Base-by-base conservation (phyloP, 75 land plant species). In the Adiantum capillusveneris region DNA sequence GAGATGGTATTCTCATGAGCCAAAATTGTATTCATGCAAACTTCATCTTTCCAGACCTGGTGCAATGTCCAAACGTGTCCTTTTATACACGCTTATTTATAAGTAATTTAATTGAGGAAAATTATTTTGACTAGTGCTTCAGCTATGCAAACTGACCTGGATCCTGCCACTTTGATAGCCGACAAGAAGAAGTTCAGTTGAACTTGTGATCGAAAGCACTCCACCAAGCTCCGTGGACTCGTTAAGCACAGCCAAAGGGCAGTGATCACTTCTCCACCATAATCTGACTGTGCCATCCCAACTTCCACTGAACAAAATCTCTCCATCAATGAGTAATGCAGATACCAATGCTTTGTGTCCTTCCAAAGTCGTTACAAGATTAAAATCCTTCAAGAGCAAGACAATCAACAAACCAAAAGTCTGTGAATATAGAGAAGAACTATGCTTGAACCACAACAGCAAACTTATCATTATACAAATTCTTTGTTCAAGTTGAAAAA, bases 211-310 rank as follows among this genome's bases (percentile, higher is more conserved):
- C 19, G 63, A 56, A 25, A 70, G 63, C 22, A 72, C 59, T 28
- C 52, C 57, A 65, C 62, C 64, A 25, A 54, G 14, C 29, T 31
- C 25, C 57, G 28, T 25, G 57, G 57, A 53, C 29, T 59, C 61
- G 24, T 58, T 60, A 49, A 94, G 70, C 28, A 81, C 81, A 24
- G 78, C 44, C 71, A 94, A 59, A 66, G 79, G 75, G 64, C 72
- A 81, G 59, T 81, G 85, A 67, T 90, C 91, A 65, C 57, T 65
- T 36, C 94, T 75, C 80, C 71, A 84, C 98, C 98, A 94, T 19
- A 89, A 53, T 11, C 88, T 73, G 44, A 94, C 59, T 14, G 83
- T 79, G 44, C 98, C 96, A 78, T 94, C 96, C 98, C 95, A 90
- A 62, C 96, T 86, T 29, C 98, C 96, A 71, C 94, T 88, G 28